These are phyloP conservation scores for Tetracentron sinense DNA, from an alignment of 164 flowering plant species.

Conservation along the genomic window DNA sequence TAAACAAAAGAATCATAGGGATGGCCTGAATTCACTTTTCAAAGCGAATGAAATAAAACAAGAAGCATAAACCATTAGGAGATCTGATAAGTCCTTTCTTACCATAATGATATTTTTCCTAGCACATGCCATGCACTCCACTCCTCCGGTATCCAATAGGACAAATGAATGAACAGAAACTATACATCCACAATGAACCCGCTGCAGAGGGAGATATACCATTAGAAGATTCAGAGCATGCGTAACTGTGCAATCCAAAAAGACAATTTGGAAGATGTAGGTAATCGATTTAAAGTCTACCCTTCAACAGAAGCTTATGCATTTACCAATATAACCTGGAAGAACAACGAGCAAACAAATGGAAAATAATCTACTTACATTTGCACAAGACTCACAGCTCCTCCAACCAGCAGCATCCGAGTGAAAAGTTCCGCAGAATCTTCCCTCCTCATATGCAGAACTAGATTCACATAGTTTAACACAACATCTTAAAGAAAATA, in stretches of 20 bases:
- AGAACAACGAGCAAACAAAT: neutral
- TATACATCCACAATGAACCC: constrained; percentile 90
- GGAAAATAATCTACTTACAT: constrained; percentile 39
- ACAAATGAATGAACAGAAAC: constrained; percentile 57
- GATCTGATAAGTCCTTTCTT: constrained; percentile 13
- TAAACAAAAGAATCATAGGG: neutral
- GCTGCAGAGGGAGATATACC: constrained; percentile 42
- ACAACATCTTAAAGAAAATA: neutral
- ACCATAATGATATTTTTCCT: constrained; percentile 58
- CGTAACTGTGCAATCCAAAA: neutral
- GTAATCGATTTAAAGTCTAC: neutral
- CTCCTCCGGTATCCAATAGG: constrained; percentile 84
- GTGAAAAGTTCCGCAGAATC: constrained; percentile 71
- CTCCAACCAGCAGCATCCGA: constrained; percentile 83
- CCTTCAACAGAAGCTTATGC: neutral
- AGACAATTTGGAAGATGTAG: neutral
- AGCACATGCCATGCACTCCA: constrained; percentile 74
- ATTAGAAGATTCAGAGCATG: neutral
- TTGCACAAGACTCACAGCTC: constrained; percentile 77
- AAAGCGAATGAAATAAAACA: constrained; percentile 4
- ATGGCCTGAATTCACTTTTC: neutral
- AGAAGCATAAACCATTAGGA: neutral
- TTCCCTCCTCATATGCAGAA: constrained; percentile 45
- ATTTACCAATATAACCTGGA: neutral
- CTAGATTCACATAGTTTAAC: constrained; percentile 27